phyloP scores from a whole-genome alignment of 495 filamentous ascomycete genomes.

The Podospora fimiseda region DNA sequence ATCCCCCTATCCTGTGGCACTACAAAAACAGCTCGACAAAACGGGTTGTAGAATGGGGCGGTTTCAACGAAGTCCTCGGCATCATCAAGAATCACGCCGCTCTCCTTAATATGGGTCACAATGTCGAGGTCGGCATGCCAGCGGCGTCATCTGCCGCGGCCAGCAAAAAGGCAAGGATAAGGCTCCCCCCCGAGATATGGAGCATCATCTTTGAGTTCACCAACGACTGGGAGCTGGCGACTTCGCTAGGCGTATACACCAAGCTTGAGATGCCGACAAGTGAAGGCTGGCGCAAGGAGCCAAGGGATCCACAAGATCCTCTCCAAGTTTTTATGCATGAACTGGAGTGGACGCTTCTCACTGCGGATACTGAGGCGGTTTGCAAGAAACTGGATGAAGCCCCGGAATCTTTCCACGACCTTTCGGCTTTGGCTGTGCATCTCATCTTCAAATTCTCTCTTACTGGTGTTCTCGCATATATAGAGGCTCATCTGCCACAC shows the following conservation, averaged over 20 bases:
- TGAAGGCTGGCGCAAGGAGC: slow-evolving; percentile 49
- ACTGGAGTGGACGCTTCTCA: slow-evolving; percentile 77
- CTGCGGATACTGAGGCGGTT: slow-evolving; percentile 58
- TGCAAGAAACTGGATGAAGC: slow-evolving; percentile 60
- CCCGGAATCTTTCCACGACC: slow-evolving; percentile 59
- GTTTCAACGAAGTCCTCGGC: slow-evolving; percentile 55
- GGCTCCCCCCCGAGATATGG: slow-evolving; percentile 80
- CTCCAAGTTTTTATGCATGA: slow-evolving; percentile 50
- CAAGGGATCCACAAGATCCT: slow-evolving; percentile 35
- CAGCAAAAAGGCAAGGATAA: slow-evolving; percentile 22
- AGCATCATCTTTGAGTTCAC: slow-evolving; percentile 76
- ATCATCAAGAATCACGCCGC: slow-evolving; percentile 63
- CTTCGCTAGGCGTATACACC: slow-evolving; percentile 70
- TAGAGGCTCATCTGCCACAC: slow-evolving; percentile 70
- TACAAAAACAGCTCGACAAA: slow-evolving; percentile 51
- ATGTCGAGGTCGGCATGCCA: slow-evolving; percentile 46
- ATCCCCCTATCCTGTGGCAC: slow-evolving; percentile 69
- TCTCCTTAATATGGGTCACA: slow-evolving; percentile 53
- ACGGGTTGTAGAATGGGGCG: slow-evolving; percentile 57
- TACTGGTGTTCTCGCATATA: slow-evolving; percentile 67
- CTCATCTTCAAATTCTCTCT: slow-evolving; percentile 87
- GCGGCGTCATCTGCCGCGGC: slow-evolving; percentile 13
- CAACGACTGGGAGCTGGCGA: slow-evolving; percentile 84
- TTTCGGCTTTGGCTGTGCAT: slow-evolving; percentile 76
- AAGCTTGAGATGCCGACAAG: slow-evolving; percentile 64